Evolutionary conservation across 208 protist genomes (phyloP).

Genomic region (Trypanosoma rangeli): DNA sequence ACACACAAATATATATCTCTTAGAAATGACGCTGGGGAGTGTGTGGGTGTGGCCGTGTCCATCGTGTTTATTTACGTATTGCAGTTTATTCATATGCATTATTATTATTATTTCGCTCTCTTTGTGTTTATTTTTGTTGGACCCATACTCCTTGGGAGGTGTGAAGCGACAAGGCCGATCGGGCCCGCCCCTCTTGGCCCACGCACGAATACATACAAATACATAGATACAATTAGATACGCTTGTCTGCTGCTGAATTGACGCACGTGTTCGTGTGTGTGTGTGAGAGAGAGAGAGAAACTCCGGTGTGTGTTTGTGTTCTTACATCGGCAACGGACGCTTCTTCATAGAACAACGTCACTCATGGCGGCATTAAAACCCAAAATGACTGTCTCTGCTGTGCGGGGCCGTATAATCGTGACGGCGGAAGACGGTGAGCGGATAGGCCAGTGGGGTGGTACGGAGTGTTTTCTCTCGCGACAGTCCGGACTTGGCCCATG

Average conservation of each 20-base stretch:
- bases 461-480: slow-evolving; percentile 81
- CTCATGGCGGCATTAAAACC: slow-evolving; percentile 31
- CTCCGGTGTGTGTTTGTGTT: no score
- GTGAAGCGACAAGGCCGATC: not conserved
- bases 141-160: no score
- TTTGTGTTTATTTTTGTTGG: not conserved
- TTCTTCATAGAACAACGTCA: not conserved
- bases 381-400: slow-evolving; percentile 58
- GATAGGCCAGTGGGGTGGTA: slow-evolving; percentile 81
- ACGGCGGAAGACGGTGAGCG: slow-evolving; percentile 58
- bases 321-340: no score
- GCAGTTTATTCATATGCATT: no score
- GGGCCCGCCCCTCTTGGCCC: not conserved
- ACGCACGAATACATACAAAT: not conserved
- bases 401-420: slow-evolving; percentile 64
- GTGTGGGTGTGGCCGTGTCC: no score
- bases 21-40: no score
- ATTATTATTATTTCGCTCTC: not conserved
- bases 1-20: no score
- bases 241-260: no score
- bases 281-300: no score
- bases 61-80: no score
- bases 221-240: slow-evolving; percentile 3
- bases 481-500: slow-evolving; percentile 72
- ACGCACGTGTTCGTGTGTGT: no score